phyloP scores from a whole-genome alignment of 768 basidiomycete genomes.

The Amanita fuliginea region DNA sequence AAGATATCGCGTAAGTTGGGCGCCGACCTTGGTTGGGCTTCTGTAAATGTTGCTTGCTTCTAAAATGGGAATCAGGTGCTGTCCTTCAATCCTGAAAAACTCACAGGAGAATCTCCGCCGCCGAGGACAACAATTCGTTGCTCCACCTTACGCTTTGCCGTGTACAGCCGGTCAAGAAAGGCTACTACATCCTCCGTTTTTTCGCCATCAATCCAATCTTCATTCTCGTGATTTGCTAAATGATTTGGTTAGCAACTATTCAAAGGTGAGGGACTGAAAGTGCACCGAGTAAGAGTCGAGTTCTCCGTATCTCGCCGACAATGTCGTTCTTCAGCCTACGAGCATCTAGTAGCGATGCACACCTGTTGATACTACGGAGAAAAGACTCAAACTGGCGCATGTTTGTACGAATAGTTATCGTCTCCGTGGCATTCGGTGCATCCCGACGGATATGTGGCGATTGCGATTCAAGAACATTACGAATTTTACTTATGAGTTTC shows the following conservation, averaged over 20 bases:
- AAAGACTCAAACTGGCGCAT: conserved; percentile 85
- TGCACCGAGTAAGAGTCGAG: conserved; percentile 61
- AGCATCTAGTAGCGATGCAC: conserved; percentile 80
- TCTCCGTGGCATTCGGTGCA: conserved; percentile 42
- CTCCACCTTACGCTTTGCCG: conserved; percentile 82
- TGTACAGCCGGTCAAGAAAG: conserved; percentile 80
- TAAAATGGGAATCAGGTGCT: conserved; percentile 9
- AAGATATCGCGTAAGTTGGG: conserved; percentile 71
- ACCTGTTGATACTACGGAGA: conserved; percentile 71
- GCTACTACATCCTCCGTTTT: conserved; percentile 78
- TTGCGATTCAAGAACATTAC: conserved; percentile 74
- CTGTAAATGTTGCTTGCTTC: conserved; percentile 30
- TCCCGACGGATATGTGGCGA: conserved; percentile 43
- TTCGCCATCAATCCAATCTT: conserved; percentile 82
- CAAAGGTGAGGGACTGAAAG: neutral
- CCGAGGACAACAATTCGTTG: conserved; percentile 76
- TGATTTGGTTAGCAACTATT: neutral
- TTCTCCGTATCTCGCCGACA: conserved; percentile 80
- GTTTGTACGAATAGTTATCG: conserved; percentile 76
- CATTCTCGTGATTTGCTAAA: conserved; percentile 74
- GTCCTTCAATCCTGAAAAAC: conserved; percentile 9
- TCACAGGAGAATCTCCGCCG: conserved; percentile 50
- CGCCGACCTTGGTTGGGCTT: conserved; percentile 32
- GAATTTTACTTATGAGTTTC: conserved; percentile 79
- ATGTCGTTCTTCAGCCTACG: conserved; percentile 87